Conservation (phyloP, 805 yeast genomes). For the Isabelozyma gotoi region DNA sequence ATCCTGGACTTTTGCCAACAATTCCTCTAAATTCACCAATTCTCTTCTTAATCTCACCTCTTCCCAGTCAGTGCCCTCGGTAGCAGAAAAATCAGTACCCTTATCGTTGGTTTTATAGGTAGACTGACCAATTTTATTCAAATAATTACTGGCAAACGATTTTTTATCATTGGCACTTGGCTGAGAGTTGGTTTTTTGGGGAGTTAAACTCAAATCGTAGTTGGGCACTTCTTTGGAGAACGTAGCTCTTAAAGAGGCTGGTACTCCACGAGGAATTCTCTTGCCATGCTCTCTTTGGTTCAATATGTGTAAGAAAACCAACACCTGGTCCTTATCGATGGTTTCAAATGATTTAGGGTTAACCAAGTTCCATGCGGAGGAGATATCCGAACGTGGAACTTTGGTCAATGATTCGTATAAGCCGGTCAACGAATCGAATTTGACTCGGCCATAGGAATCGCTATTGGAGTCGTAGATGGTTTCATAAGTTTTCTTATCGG, state of each 20-base stretch:
- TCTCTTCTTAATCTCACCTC: slow-evolving; percentile 80
- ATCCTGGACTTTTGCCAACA: slow-evolving; percentile 51
- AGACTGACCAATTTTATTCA: slow-evolving; percentile 57
- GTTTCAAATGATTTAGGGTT: slow-evolving; percentile 86
- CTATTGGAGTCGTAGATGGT: slow-evolving; percentile 70
- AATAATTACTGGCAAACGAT: slow-evolving; percentile 54
- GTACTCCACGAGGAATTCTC: slow-evolving; percentile 91
- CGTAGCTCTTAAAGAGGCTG: slow-evolving; percentile 86
- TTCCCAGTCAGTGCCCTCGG: slow-evolving; percentile 89
- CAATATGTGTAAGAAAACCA: slow-evolving; percentile 85
- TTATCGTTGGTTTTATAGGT: slow-evolving; percentile 30
- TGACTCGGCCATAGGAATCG: slow-evolving; percentile 77
- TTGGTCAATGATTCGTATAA: slow-evolving; percentile 66
- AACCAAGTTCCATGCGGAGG: slow-evolving; percentile 92
- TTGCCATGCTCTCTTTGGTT: slow-evolving; percentile 86
- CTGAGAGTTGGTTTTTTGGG: slow-evolving; percentile 26
- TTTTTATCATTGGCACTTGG: slow-evolving; percentile 16
- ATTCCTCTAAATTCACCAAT: slow-evolving; percentile 69
- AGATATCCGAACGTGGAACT: slow-evolving; percentile 81
- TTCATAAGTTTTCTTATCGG: slow-evolving; percentile 77
- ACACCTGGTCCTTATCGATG: slow-evolving; percentile 89
- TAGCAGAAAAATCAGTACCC: slow-evolving; percentile 73
- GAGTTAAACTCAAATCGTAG: slow-evolving; percentile 51
- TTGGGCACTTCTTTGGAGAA: slow-evolving; percentile 83
- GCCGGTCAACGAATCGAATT: slow-evolving; percentile 67